Evolutionary conservation across 176 grass and related monocot genomes (phyloP), one percentile per base, ranked within the genome.

Genomic region (Hordeum vulgare): DNA sequence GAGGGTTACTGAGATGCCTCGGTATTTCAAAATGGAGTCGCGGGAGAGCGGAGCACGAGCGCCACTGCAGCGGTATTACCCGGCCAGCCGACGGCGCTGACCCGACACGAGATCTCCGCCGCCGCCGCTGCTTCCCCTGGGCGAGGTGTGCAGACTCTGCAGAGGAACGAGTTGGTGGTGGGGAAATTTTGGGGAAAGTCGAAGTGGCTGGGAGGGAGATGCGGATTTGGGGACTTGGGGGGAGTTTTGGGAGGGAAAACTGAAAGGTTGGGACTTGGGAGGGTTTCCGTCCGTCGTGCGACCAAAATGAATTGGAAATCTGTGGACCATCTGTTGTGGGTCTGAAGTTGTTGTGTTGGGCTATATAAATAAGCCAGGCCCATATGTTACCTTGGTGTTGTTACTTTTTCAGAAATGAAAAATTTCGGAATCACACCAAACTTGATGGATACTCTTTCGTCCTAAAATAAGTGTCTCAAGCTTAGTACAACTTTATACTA

Each of bases 181-280:
- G 56, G 65, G 71, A 47, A 44, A 37, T 80, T 80, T 79, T 69
- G 45, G 74, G 58, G 77, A 18, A 88, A 72, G 81, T 77, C 11
- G 85, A 71, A 81, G 21, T 57, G 77, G 4, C 35, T 37, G 74
- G 5, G 74, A 74, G 65, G 85, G 51, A 65, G 71, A 65, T 13
- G 81, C 11, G 72, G 66, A 74, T 86, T 82, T 44, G 13, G 75
- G 45, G 3, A 49, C 56, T 84, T 76, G 33, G 24, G 51, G 76
- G 0, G 39, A 31, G 20, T 0, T 74, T 80, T 90, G 18, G 69
- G 85, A 80, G 81, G 89, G 85, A 81, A 87, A 86, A 74, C 64
- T 47, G 75, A 75, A 80, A 68, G 21, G 73, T 12, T 44, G 59
- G 62, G 36, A 39, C 65, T 12, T 44, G 59, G 62, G 36, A 39